These are phyloP conservation scores for Primulina huaijiensis DNA, from an alignment of 257 asterid species.

Conservation along the genomic window DNA sequence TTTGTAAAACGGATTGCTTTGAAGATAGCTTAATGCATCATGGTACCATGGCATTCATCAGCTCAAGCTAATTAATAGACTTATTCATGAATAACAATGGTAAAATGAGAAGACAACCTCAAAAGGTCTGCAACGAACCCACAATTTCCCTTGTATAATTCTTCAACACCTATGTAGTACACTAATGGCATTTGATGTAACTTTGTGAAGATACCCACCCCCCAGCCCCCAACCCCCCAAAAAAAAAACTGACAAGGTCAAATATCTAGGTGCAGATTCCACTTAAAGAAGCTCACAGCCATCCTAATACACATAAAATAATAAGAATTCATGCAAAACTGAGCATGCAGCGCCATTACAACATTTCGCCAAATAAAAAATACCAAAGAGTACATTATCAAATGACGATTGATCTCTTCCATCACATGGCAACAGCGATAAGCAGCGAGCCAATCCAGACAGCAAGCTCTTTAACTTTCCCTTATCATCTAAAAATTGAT, in stretches of 20 bases:
- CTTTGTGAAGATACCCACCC: too few species aligned
- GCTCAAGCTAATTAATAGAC: not conserved
- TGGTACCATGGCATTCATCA: not conserved
- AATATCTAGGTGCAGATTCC: not conserved
- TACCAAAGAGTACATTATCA: slow-evolving; percentile 48
- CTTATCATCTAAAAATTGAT: slow-evolving; percentile 75
- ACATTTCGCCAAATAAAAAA: not conserved
- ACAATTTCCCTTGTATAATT: not conserved
- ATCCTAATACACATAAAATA: not conserved
- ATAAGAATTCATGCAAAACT: not conserved
- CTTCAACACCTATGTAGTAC: not conserved
- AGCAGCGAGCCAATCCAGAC: slow-evolving; percentile 73
- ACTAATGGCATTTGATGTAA: not conserved
- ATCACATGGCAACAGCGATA: slow-evolving; percentile 62
- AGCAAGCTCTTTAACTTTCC: slow-evolving; percentile 64
- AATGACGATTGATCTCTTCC: slow-evolving; percentile 39
- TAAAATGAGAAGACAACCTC: not conserved
- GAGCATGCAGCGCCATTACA: not conserved
- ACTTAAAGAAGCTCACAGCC: not conserved
- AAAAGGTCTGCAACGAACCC: not conserved
- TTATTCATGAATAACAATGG: not conserved
- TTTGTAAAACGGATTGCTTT: not conserved
- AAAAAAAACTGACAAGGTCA: not conserved
- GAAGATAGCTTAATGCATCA: not conserved
- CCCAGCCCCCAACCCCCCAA: too few species aligned